Base-by-base conservation (phyloP, 306 rosid genomes). In the Inga leiocalycina region DNA sequence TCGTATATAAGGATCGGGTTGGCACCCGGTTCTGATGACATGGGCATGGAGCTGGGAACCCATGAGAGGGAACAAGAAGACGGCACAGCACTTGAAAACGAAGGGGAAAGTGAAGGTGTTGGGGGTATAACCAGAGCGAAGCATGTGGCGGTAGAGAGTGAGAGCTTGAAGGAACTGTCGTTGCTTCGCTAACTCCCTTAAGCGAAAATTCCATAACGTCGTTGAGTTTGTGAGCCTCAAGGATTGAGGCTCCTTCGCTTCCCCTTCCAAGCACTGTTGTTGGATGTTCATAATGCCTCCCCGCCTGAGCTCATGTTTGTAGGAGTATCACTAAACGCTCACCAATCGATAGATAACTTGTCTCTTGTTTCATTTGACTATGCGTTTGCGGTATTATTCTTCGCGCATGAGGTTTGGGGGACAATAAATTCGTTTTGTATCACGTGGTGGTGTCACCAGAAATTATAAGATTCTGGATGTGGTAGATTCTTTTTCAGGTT, bases 21-120 rank as follows among this genome's bases (percentile, higher is more conserved):
- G 85, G 41, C 91, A 92, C 0, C 98, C 99, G 30, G 92, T 80
- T 88, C 87, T 89, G 85, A 92, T n/a, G 14, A 92, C 89, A 34
- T 95, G 98, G 75, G 88, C 83, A 46, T 95, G 99, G 86, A 95
- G 80, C 16, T 87, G 92, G 4, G 86, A 80, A 0, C 92, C 99
- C 19, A 88, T 80, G 20, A 87, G 52, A 59, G 94, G 90, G 41
- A 90, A 89, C 3, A 91, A 84, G 71, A 93, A 93, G 30, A 89
- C 78, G 46, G 97, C 97, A 70, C 94, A 93, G 10, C 96, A 93
- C 76, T 95, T 95, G 94, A 95, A 91, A 64, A 86, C 91, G 64
- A 92, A 90, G 4, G 99, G 98, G 82, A 93, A 95, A 5, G 97
- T 91, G 89, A 92, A 95, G 62, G 92, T 84, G 85, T 91, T 84